Conservation (phyloP, 805 yeast genomes). For the Candida koratica region DNA sequence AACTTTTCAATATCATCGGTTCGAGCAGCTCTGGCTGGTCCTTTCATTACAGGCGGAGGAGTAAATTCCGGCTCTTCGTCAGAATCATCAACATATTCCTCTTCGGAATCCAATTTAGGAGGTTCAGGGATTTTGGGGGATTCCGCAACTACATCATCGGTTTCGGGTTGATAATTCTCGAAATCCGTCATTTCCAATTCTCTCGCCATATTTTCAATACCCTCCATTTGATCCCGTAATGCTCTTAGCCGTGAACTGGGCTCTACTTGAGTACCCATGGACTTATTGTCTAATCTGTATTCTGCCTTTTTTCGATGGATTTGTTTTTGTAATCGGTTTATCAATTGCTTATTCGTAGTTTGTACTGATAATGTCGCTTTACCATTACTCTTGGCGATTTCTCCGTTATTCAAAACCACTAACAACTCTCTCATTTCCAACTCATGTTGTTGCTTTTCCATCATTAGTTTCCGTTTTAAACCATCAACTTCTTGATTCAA, state of each 20-base stretch:
- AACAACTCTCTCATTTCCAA: conserved; percentile 71
- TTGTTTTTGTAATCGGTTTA: conserved; percentile 41
- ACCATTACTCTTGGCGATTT: conserved; percentile 30
- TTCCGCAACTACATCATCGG: neutral
- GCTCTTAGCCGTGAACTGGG: conserved; percentile 74
- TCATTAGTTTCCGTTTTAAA: conserved; percentile 51
- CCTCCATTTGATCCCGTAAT: conserved; percentile 79
- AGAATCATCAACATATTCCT: conserved; percentile 15
- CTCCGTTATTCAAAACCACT: conserved; percentile 50
- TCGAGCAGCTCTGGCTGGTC: conserved; percentile 37
- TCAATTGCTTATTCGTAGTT: conserved; percentile 34
- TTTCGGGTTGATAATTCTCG: conserved; percentile 31
- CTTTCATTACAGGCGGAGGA: conserved; percentile 12
- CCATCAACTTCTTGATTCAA: conserved; percentile 61
- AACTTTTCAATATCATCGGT: conserved; percentile 55
- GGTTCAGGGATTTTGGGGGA: neutral
- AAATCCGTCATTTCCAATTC: conserved; percentile 84
- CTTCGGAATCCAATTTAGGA: conserved; percentile 6
- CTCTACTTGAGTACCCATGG: conserved; percentile 55
- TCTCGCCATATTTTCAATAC: conserved; percentile 77
- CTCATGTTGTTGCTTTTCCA: conserved; percentile 73
- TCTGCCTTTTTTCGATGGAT: conserved; percentile 47
- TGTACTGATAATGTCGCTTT: conserved; percentile 36
- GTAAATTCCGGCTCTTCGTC: conserved; percentile 11
- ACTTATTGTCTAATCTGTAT: conserved; percentile 41